Conservation (phyloP, 1,284 basidiomycete genomes). For the Neolentinus lepideus region DNA sequence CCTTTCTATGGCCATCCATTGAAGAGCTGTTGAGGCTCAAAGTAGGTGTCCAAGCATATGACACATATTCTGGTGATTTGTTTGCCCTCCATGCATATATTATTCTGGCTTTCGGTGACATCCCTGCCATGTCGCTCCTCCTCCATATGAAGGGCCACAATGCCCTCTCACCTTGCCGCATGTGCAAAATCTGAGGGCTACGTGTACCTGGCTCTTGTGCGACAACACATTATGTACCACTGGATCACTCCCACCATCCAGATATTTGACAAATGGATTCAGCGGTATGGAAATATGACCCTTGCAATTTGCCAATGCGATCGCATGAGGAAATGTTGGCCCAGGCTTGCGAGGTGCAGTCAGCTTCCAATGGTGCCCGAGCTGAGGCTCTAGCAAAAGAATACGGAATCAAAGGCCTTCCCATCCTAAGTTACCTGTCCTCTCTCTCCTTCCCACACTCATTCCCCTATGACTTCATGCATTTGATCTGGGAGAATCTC, state of each 20-base stretch:
- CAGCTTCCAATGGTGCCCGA: conserved; percentile 15
- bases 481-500: conserved; percentile 35
- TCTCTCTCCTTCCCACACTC: conserved; percentile 31
- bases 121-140: conserved; percentile 35
- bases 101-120: conserved; percentile 35
- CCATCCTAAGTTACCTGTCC: conserved; percentile 23
- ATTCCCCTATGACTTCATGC: conserved; percentile 43
- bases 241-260: conserved; percentile 9
- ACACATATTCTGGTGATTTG: conserved; percentile 15
- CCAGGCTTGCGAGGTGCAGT: conserved; percentile 26
- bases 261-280: background rate
- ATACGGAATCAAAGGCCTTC: conserved; percentile 34
- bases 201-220: conserved; percentile 15
- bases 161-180: conserved; percentile 31
- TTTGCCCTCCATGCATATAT: conserved; percentile 32
- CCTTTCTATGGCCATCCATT: conserved; percentile 30
- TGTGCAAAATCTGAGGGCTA: conserved; percentile 33
- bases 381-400: conserved; percentile 20
- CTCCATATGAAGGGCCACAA: conserved; percentile 43
- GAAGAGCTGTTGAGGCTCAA: conserved; percentile 29
- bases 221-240: conserved; percentile 22
- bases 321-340: conserved; percentile 24
- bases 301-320: conserved; percentile 28
- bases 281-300: conserved; percentile 19
- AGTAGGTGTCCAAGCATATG: conserved; percentile 26